Conservation (phyloP, 2,329 filamentous ascomycete genomes). For the Mycosphaerella sp. region DNA sequence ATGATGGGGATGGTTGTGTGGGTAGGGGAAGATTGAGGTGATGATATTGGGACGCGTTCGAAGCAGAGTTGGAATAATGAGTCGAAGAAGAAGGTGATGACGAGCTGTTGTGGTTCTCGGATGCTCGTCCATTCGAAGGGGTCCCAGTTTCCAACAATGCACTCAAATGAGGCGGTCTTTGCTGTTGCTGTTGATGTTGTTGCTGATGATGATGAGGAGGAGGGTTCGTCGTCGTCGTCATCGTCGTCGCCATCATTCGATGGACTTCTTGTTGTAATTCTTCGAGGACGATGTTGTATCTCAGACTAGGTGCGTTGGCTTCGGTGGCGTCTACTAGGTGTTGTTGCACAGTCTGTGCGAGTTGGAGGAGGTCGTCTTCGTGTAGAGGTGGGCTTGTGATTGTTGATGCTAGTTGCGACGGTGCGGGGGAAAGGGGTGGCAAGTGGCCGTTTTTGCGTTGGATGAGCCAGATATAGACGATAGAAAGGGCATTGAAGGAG, state of each 20-base stretch:
- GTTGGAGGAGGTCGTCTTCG: constrained; percentile 34
- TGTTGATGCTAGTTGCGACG: no score
- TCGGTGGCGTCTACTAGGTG: constrained; percentile 39
- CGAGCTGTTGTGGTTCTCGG: no score
- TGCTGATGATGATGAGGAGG: neutral
- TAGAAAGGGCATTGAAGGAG: constrained; percentile 40
- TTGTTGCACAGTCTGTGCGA: constrained; percentile 44
- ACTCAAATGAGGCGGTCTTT: constrained; percentile 7
- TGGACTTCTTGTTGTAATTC: constrained; percentile 43
- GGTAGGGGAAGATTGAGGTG: no score
- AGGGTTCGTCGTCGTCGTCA: neutral
- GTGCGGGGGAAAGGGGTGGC: constrained; percentile 8
- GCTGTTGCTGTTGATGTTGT: neutral
- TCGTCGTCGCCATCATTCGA: constrained; percentile 21
- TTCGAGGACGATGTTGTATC: constrained; percentile 50
- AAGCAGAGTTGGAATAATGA: no score
- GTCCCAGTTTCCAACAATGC: constrained; percentile 4
- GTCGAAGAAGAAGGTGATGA: no score
- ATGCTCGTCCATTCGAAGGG: neutral
- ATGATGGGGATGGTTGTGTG: neutral
- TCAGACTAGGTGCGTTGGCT: constrained; percentile 40
- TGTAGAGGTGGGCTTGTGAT: neutral
- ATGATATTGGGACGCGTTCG: no score
- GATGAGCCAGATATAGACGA: constrained; percentile 51
- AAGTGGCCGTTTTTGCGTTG: constrained; percentile 33